Base-by-base conservation (phyloP, 345 rosid species). In the Aurinia saxatilis region DNA sequence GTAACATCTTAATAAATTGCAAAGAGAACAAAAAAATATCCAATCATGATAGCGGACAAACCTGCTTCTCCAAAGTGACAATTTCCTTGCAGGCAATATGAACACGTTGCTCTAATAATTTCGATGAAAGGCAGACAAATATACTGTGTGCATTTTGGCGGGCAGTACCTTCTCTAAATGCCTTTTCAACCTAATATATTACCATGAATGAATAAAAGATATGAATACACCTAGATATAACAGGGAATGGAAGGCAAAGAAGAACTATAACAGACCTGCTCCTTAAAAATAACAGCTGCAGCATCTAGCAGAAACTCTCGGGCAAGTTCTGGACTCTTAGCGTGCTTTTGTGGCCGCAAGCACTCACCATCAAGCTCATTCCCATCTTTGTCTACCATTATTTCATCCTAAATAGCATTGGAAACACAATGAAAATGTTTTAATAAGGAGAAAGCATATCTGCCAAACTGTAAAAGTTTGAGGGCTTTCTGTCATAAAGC, bases 311-410 rank as follows among this genome's bases (percentile, higher is more conserved):
- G 99, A 82, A 93, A 93, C 76, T 93, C 99, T 76, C 99, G 89
- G 75, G 99, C 99, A 79, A 90, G 99, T 78, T 93, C 99, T 60
- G 97, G 97, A 85, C 97, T 93, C 84, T 93, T 93, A 44, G 96
- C 99, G 71, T 93, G 99, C 79, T 93, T 87, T 72, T 93, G 99
- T 33, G 99, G 96, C 74, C 95, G 97, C 63, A 82, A 84, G 78
- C 98, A 89, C 67, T 93, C 97, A 57, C 88, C 97, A 82, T 93
- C 99, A 45, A 93, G 80, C 66, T 90, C 99, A 81, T 85, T 90
- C 60, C 95, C 96, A 21, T 93, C 99, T 83, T 76, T 84, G 76
- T 93, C 99, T 78, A 87, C 60, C 79, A 93, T 82, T 69, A 83
- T 89, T 80, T 93, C 99, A 79, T 87, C 97, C 99, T 73, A 63